Conservation (phyloP, 495 filamentous ascomycete genomes). For the Talaromyces ruber region DNA sequence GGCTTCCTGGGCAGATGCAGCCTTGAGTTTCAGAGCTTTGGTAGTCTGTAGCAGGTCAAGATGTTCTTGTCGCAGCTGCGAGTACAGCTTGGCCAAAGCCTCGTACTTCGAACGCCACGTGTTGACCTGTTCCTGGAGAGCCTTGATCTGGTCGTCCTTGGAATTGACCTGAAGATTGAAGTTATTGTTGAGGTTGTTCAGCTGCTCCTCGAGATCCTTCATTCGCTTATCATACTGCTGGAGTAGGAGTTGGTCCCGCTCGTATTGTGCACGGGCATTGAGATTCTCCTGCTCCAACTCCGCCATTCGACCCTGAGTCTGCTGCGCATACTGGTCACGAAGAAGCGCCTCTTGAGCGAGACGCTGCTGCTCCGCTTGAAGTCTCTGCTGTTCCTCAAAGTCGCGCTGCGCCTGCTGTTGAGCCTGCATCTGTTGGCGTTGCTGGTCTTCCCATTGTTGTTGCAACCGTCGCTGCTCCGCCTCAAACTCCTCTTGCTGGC, state of each 20-base stretch:
- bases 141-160: slow-evolving; percentile 88
- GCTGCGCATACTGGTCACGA: slow-evolving; percentile 78
- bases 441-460: slow-evolving; percentile 66
- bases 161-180: slow-evolving; percentile 77
- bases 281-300: slow-evolving; percentile 93
- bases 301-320: slow-evolving; percentile 86
- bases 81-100: slow-evolving; percentile 91
- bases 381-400: slow-evolving; percentile 90
- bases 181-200: slow-evolving; percentile 71
- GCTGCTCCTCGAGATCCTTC: slow-evolving; percentile 84
- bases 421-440: slow-evolving; percentile 72
- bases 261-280: slow-evolving; percentile 88
- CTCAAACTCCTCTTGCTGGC: slow-evolving; percentile 89
- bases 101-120: slow-evolving; percentile 97
- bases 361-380: slow-evolving; percentile 79
- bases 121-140: slow-evolving; percentile 90
- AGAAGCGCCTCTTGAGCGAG: slow-evolving; percentile 84
- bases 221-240: slow-evolving; percentile 93
- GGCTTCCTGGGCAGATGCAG: slow-evolving; percentile 91
- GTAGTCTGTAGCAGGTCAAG: slow-evolving; percentile 90
- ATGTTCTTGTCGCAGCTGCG: slow-evolving; percentile 91
- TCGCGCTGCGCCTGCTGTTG: slow-evolving; percentile 78
- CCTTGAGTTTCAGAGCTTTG: slow-evolving; percentile 92
- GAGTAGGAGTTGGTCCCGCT: slow-evolving; percentile 92
- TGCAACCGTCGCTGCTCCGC: slow-evolving; percentile 84